Evolutionary conservation across 2,329 filamentous ascomycete species (phyloP), one percentile per base, ranked within the genome.

Genomic region (Colletotrichum sp.): DNA sequence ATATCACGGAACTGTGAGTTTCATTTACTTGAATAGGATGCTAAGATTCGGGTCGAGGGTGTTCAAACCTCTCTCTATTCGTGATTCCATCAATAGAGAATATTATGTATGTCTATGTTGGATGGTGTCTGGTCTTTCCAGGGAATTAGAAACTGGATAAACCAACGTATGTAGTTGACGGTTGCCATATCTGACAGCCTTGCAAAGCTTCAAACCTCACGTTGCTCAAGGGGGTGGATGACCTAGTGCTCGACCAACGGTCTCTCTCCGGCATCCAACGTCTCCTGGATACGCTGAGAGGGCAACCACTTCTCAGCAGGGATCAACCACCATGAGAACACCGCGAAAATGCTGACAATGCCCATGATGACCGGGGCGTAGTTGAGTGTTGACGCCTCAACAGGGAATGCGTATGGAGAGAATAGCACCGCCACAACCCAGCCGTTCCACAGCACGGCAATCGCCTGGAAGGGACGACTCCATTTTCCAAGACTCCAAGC

Each of bases 291-390:
- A 16, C 86, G 81, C 64, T 84, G 79, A 16, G 79, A 82, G 2
- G 86, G 86, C 59, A 88, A 77, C 86, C 86, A 88, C 2, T 81
- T 79, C 5, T 85, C 84, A 57, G 85, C 83, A 1, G 87, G 86
- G 74, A 86, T 85, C n/a, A 87, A 43, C 78, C 84, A 86, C 83
- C 86, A 88, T 11, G 86, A 87, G 27, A 86, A 69, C 18, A 88
- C 66, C 0, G 86, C 87, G 51, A 88, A 81, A 38, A 89, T 84
- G 0, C 87, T 89, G 5, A 88, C 86, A 3, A 80, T 82, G 4
- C 78, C 84, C 86, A 89, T 88, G 71, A 89, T 88, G 15, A 89
- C 86, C 0, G 87, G 87, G 0, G 87, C 87, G 81, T 87, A 88
- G 73, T 88, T 88, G 16, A 88, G 73, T 8, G 81, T 86, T 21